Percentiles rank a stretch among this genome's conserved stretches.
phyloP scores from a whole-genome alignment of 306 rosid genomes.

The Alnus glutinosa region DNA sequence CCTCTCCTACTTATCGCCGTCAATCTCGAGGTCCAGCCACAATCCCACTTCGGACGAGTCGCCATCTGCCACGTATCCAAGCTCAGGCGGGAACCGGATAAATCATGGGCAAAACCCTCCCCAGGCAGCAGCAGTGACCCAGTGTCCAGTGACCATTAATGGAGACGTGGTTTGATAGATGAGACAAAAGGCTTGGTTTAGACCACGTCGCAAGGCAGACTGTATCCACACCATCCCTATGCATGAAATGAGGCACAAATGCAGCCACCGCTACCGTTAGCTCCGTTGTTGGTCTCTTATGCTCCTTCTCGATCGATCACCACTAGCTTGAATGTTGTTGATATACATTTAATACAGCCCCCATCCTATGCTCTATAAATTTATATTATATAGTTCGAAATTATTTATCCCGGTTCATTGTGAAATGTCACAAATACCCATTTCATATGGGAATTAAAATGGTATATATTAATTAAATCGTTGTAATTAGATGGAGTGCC shows the following conservation, averaged over 20 bases:
- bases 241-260: conserved; percentile 37
- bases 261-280: conserved; percentile 33
- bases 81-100: too few species aligned
- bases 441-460: neutral
- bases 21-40: too few species aligned
- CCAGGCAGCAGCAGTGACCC: too few species aligned
- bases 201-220: conserved; percentile 52
- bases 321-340: conserved; percentile 21
- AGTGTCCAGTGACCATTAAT: too few species aligned
- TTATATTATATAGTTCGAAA: neutral
- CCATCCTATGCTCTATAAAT: neutral
- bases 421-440: conserved; percentile 22
- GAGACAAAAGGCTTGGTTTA: conserved; percentile 38
- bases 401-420: neutral
- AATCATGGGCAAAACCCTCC: too few species aligned
- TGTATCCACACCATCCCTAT: conserved; percentile 31
- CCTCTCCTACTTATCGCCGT: too few species aligned
- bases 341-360: conserved; percentile 25
- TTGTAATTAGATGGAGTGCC: too few species aligned
- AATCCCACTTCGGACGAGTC: too few species aligned
- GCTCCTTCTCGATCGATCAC: conserved; percentile 18
- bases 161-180: too few species aligned
- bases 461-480: neutral
- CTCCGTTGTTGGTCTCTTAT: neutral
- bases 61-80: too few species aligned